Conservation (phyloP, 768 basidiomycete genomes). For the Phanerodontia chrysosporium region DNA sequence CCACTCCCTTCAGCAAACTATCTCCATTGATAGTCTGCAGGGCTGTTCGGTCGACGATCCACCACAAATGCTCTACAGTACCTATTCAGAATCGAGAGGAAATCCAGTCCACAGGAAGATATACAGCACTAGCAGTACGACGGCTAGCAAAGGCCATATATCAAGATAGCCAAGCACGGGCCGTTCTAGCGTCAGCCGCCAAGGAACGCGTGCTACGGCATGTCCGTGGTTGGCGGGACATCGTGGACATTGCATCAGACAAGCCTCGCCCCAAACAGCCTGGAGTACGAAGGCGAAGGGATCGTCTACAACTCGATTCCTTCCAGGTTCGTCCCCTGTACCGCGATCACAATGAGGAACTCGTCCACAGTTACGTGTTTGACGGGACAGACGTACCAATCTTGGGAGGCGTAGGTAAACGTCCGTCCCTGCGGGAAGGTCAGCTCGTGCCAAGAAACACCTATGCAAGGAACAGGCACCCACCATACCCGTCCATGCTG, state of each 20-base stretch:
- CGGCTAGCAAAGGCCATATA: too few species aligned
- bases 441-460: not conserved
- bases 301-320: conserved; percentile 64
- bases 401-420: conserved; percentile 79
- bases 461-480: conserved; percentile 20
- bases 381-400: conserved; percentile 41
- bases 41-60: not conserved
- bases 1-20: not conserved
- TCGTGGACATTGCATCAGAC: not conserved
- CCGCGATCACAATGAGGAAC: not conserved
- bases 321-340: conserved; percentile 79
- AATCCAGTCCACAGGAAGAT: not conserved
- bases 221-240: not conserved
- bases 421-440: conserved; percentile 62
- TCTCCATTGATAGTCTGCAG: not conserved
- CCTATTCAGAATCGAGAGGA: not conserved
- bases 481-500: conserved; percentile 82
- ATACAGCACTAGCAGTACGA: not conserved
- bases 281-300: not conserved
- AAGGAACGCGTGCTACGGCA: not conserved
- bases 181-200: not conserved
- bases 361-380: not conserved
- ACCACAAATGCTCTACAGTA: not conserved
- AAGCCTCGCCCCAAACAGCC: not conserved
- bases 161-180: not conserved